phyloP scores from a whole-genome alignment of 73 alveolate genomes.

The Effrenium voratum region DNA sequence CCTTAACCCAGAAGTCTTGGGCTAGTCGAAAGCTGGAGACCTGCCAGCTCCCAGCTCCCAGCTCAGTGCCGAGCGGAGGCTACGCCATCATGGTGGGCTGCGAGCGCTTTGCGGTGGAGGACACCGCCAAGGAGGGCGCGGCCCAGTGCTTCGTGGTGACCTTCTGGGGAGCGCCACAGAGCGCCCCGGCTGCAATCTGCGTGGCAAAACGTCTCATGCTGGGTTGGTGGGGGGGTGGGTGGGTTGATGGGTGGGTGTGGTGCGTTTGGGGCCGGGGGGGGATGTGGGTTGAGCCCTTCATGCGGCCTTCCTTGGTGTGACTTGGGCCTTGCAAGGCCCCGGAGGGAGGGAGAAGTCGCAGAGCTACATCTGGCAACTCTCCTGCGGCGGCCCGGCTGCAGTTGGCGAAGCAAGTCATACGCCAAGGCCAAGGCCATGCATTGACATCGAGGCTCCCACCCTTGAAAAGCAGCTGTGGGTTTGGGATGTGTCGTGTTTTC shows the following conservation, averaged over 20 bases:
- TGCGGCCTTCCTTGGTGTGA: background rate
- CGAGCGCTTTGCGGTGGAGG: slow-evolving; percentile 41
- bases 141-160: slow-evolving; percentile 13
- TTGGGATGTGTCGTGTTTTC: no score
- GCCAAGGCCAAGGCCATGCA: no score
- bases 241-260: background rate
- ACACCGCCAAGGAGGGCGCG: background rate
- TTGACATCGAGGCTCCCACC: no score
- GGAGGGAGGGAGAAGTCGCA: background rate
- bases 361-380: slow-evolving; percentile 43
- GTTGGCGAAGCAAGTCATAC: no score
- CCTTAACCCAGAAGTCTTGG: no score
- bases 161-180: background rate
- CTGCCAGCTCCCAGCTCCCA: no score
- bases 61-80: no score
- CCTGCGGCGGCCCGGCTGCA: background rate
- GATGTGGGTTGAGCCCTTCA: background rate
- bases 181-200: background rate
- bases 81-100: slow-evolving; percentile 72
- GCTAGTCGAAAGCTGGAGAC: no score
- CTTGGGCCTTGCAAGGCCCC: background rate
- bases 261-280: background rate
- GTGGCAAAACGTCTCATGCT: background rate
- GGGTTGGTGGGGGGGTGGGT: background rate
- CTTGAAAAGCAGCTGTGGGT: no score